phyloP scores from a whole-genome alignment of 179 eudicot genomes.

The Vitellaria paradoxa region DNA sequence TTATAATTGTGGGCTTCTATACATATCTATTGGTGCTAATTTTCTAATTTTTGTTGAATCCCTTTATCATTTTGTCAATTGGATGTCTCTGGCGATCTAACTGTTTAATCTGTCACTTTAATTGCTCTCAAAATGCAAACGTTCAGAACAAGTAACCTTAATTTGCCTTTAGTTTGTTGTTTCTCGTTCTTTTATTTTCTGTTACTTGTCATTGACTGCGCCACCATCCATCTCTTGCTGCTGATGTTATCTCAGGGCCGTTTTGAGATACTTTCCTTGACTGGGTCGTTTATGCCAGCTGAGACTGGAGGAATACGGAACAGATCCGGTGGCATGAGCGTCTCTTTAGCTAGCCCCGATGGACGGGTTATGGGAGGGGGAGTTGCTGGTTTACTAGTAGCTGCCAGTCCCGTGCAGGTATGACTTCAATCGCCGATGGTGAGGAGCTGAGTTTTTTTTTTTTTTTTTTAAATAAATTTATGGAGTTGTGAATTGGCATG shows the following conservation, averaged over 20 bases:
- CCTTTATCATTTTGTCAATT: too few relatives aligned
- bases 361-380: constrained; percentile 92
- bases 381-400: constrained; percentile 76
- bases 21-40: too few relatives aligned
- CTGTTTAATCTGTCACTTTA: too few relatives aligned
- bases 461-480: too few relatives aligned
- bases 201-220: background rate
- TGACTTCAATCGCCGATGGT: background rate
- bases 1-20: too few relatives aligned
- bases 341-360: constrained; percentile 82
- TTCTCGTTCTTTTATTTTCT: background rate
- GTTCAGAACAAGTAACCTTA: too few relatives aligned
- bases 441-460: too few relatives aligned
- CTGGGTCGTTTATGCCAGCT: constrained; percentile 78
- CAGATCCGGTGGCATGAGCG: constrained; percentile 88
- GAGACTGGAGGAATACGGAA: constrained; percentile 76
- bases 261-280: constrained; percentile 76
- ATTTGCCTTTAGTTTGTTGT: too few relatives aligned
- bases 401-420: constrained; percentile 90
- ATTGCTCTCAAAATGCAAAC: too few relatives aligned
- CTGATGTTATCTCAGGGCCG: constrained; percentile 53
- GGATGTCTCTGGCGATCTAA: too few relatives aligned
- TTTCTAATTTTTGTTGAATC: too few relatives aligned
- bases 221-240: background rate
- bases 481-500: too few relatives aligned